Evolutionary conservation across 495 filamentous ascomycete species (phyloP).

Genomic region (Tetracladium setigerum): DNA sequence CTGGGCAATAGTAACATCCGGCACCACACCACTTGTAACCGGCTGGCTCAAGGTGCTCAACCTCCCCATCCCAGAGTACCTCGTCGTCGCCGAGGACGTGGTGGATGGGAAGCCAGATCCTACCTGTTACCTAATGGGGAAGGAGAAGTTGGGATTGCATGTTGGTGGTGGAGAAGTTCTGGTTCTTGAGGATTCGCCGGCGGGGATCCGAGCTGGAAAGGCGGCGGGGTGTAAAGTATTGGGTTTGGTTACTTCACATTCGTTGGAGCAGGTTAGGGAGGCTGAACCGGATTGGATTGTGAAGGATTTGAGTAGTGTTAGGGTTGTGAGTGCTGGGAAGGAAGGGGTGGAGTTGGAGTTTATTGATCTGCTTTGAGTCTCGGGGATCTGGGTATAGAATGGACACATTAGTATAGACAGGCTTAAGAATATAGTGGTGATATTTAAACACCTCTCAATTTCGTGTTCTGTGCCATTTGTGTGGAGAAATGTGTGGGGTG

Average conservation of each 20-base stretch:
- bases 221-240: conserved; percentile 84
- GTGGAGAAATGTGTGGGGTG: no score
- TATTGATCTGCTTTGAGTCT: conserved; percentile 3
- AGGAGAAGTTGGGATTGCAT: conserved; percentile 51
- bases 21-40: conserved; percentile 69
- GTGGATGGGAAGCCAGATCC: conserved; percentile 82
- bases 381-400: no score
- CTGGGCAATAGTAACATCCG: conserved; percentile 93
- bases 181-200: conserved; percentile 88
- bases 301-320: conserved; percentile 66
- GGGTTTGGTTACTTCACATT: conserved; percentile 81
- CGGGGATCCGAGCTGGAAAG: conserved; percentile 84
- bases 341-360: conserved; percentile 19
- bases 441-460: no score
- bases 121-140: conserved; percentile 71
- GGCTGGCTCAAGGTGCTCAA: conserved; percentile 79
- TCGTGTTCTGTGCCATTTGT: no score
- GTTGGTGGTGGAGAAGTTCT: conserved; percentile 40
- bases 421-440: no score
- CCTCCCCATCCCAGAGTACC: conserved; percentile 62
- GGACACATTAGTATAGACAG: no score
- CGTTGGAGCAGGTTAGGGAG: conserved; percentile 55
- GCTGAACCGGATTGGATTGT: conserved; percentile 87
- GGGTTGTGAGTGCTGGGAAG: conserved; percentile 26
- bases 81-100: conserved; percentile 85